These are phyloP conservation scores for Tranzscheliella williamsii DNA, from an alignment of 1,284 basidiomycete species.

Conservation along the genomic window DNA sequence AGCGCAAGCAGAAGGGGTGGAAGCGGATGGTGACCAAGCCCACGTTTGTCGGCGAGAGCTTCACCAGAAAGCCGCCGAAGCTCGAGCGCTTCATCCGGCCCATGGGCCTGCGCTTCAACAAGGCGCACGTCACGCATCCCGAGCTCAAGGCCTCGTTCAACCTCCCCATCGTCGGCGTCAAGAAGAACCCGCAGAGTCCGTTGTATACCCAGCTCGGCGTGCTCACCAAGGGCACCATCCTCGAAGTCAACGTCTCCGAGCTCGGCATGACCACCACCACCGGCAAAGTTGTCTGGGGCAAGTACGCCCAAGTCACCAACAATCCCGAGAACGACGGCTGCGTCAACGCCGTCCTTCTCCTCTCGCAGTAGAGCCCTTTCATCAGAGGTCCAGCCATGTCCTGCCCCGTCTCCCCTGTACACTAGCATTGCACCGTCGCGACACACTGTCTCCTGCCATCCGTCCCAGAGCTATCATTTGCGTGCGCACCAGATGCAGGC, in stretches of 20 bases:
- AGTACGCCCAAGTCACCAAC: slow-evolving; percentile 86
- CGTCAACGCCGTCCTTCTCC: slow-evolving; percentile 53
- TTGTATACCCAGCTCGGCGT: slow-evolving; percentile 89
- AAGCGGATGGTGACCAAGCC: slow-evolving; percentile 99
- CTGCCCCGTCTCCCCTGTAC: slow-evolving; percentile 10
- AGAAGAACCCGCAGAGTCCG: slow-evolving; percentile 99
- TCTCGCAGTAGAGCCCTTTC: slow-evolving; percentile 29
- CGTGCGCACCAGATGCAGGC: neutral
- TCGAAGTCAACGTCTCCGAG: slow-evolving; percentile 83
- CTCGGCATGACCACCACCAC: slow-evolving; percentile 95
- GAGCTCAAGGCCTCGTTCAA: slow-evolving; percentile 99
- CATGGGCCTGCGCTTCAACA: slow-evolving; percentile 95
- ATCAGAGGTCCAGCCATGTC: neutral
- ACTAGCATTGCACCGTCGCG: slow-evolving; percentile 10
- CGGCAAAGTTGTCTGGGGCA: slow-evolving; percentile 78
- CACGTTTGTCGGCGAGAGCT: slow-evolving; percentile 96
- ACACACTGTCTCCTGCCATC: neutral
- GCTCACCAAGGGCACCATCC: slow-evolving; percentile 95
- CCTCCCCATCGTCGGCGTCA: slow-evolving; percentile 94
- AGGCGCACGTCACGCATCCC: slow-evolving; percentile 98
- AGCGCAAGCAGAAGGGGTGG: slow-evolving; percentile 95
- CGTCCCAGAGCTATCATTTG: neutral
- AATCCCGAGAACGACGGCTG: slow-evolving; percentile 60
- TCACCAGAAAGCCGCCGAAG: slow-evolving; percentile 98
- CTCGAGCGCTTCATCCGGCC: slow-evolving; percentile 98